A percentile compares a stretch with the other conserved stretches of the same genome.
Conservation (phyloP, 2,329 filamentous ascomycete species). For the Aspergillus latus region DNA sequence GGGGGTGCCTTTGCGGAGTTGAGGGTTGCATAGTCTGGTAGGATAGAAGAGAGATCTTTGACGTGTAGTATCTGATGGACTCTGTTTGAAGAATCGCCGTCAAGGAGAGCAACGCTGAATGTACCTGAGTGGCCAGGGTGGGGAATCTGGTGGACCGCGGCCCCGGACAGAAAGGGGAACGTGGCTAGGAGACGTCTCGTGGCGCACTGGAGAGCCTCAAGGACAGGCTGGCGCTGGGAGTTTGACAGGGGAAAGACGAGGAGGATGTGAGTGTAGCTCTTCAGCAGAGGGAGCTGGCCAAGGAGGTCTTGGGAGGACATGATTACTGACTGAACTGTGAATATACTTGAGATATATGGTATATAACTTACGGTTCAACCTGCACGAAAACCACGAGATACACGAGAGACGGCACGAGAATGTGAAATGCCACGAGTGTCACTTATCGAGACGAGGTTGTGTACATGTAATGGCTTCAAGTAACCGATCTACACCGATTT, state of each 20-base stretch:
- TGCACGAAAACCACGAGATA: not conserved
- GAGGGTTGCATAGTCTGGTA: constrained; percentile 8
- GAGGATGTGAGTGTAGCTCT: constrained; percentile 25
- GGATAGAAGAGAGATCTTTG: constrained; percentile 10
- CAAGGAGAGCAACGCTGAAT: constrained; percentile 13
- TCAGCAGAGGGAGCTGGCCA: constrained; percentile 25
- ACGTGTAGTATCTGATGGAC: constrained; percentile 9
- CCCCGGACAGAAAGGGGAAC: constrained; percentile 20
- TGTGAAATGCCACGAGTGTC: not conserved
- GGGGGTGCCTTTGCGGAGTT: constrained; percentile 24
- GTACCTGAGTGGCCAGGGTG: constrained; percentile 9
- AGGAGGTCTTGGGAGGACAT: constrained; percentile 21
- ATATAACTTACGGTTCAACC: not conserved
- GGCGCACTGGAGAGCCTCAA: constrained; percentile 15
- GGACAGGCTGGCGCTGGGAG: not conserved
- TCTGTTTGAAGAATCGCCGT: not conserved
- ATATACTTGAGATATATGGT: not conserved
- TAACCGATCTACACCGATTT: too few species aligned
- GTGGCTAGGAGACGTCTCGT: constrained; percentile 11
- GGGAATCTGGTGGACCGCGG: constrained; percentile 15
- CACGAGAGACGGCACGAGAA: not conserved
- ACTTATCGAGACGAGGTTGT: too few species aligned
- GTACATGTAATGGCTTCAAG: not conserved
- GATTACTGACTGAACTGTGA: not conserved
- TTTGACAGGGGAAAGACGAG: constrained; percentile 21